Evolutionary conservation across 805 yeast species (phyloP), one percentile per base, ranked within the genome.

Genomic region (Zygotorulaspora florentina): DNA sequence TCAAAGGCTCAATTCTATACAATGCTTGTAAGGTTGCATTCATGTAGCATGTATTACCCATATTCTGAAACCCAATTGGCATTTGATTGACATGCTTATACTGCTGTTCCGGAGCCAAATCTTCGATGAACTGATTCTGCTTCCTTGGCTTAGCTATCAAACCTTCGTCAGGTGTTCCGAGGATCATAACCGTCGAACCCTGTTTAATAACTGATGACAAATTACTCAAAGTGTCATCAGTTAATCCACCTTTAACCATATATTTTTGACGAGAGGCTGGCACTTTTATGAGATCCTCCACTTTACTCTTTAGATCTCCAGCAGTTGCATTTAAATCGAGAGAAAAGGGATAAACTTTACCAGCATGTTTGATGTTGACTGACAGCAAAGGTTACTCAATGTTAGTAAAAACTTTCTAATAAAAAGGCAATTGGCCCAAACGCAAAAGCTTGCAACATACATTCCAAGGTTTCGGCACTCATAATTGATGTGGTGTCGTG

Each of bases 11-110:
- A 25, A 91, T 76, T 28, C 87, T 85, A 66, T 86, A 87, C 56
- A 91, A 81, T 48, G 85, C 88, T 62, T 93, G 99, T 39, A 93
- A 70, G 35, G 93, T 74, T 0, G 98, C 90, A 62, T 93, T 93
- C 64, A 93, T 70, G 60, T 90, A 90, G 66, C 99, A 93, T 0
- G 99, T 93, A 61, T 93, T 93, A 15, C 99, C 99, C 64, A 90
- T 85, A 62, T 93, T 93, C 67, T 85, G 87, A 56, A 93, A 74
- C 0, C 99, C 99, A 20, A 88, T 84, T 1, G 99, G 99, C 67
- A 83, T 71, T 54, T 68, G 50, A 66, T 64, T 71, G 72, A 53
- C 64, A 66, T 59, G 70, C 45, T 58, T 61, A 12, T 48, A 39
- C 53, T 59, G 64, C 45, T 60, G 62, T 30, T 57, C 58, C 11